Evolutionary conservation across 257 asterid genomes (phyloP), one percentile per base, ranked within the genome.

Genomic region (Cinchona pubescens): DNA sequence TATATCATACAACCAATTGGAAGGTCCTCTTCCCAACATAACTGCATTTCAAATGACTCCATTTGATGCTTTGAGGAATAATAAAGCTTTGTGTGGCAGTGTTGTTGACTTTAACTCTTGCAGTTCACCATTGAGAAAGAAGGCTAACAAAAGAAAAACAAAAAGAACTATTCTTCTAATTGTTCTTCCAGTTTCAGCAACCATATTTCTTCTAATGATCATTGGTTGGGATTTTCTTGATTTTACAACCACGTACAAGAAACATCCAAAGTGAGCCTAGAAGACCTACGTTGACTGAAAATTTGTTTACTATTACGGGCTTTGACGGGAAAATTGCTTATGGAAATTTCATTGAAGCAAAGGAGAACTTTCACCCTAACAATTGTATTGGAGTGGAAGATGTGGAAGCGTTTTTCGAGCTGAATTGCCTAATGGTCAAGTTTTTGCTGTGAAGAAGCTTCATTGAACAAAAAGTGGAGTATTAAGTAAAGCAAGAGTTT

Each of bases 1-100:
- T 64, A 42, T 86, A 56, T 86, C 86, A 23, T 56, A 67, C 78
- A 86, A 86, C 76, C 84, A 79, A 77, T 70, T 86, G 30, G 84
- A 72, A 18, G 86, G 89, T 27, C 82, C 86, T 32, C 76, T 83
- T n/a, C 89, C 86, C 2, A 46, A 72, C 48, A 76, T 12, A 45
- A 27, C 7, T 18, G 84, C 87, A 18, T 86, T 83, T 77, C 74
- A n/a, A 7, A 75, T 72, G 21, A 79, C 81, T 38, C 25, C 82
- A 5, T 49, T 29, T 45, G 83, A 75, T 51, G 72, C 79, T 4
- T 42, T 86, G 67, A 77, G 77, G 25, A 62, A 77, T 73, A 85
- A 85, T 53, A 75, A 73, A 42, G 86, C 72, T 46, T 40, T 85
- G 21, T 82, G 85, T 51, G 84, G 86, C 12, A 67, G 79, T 70